Evolutionary conservation across 139 green algal genomes (phyloP).

Genomic region (Edaphochlamys debaryana): DNA sequence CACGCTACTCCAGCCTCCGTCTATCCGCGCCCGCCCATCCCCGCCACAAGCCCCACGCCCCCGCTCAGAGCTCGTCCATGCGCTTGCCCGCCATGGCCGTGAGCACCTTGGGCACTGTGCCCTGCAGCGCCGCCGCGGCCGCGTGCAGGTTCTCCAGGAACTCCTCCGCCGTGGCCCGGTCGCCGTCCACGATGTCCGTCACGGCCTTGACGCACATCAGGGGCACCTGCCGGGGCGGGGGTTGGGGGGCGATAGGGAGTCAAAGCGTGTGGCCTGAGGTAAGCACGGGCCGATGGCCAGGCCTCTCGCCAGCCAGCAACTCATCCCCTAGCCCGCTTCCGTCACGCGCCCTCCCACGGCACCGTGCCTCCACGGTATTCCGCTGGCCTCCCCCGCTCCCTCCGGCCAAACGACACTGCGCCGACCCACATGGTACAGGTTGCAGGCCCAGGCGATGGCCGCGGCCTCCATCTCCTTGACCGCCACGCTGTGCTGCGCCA

Average conservation of each 20-base stretch:
- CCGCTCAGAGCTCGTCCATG: slow-evolving; percentile 75
- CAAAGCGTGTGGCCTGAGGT: too few species aligned
- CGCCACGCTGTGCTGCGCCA: slow-evolving; percentile 67
- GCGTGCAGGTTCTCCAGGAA: slow-evolving; percentile 95
- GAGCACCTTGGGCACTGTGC: slow-evolving; percentile 76
- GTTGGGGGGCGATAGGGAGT: too few species aligned
- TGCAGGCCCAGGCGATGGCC: slow-evolving; percentile 79
- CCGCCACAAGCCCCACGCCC: not conserved
- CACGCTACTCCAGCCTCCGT: too few species aligned
- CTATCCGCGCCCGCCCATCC: too few species aligned
- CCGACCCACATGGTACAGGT: slow-evolving; percentile 68
- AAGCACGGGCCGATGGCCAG: too few species aligned
- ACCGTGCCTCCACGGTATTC: too few species aligned
- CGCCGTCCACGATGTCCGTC: slow-evolving; percentile 97
- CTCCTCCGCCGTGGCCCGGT: slow-evolving; percentile 78
- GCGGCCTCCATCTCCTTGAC: slow-evolving; percentile 98
- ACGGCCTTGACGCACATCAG: slow-evolving; percentile 76
- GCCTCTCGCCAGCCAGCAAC: too few species aligned
- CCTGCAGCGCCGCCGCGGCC: slow-evolving; percentile 84
- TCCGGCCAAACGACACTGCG: too few species aligned
- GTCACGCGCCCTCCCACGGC: too few species aligned
- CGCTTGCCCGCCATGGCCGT: slow-evolving; percentile 84
- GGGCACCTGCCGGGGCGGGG: slow-evolving; percentile 49
- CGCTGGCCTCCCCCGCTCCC: too few species aligned
- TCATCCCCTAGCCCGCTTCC: too few species aligned